Evolutionary conservation across 1,284 basidiomycete genomes (phyloP).

Genomic region (Irpex sp.): DNA sequence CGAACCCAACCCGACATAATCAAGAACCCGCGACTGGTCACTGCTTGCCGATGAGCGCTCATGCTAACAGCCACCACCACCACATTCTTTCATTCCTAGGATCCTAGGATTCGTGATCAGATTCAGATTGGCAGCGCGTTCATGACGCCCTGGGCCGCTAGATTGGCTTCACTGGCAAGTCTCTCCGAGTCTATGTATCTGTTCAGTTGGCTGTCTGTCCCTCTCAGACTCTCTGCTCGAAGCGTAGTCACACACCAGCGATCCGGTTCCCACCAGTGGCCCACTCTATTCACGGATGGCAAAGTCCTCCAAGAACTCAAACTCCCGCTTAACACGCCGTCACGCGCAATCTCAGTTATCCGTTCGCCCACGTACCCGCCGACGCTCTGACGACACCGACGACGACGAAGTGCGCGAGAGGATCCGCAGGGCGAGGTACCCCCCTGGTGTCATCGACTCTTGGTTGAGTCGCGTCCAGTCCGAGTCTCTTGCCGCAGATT

Average conservation of each 20-base stretch:
- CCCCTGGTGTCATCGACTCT: neutral
- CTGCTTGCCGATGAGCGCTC: neutral
- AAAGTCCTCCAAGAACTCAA: neutral
- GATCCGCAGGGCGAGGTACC: neutral
- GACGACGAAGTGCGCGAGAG: neutral
- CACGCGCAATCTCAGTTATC: neutral
- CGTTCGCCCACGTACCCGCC: neutral
- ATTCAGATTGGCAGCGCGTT: neutral
- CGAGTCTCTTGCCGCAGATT: neutral
- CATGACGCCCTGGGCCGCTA: neutral
- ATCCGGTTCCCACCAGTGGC: neutral
- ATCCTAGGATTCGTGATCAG: constrained; percentile 3
- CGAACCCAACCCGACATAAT: neutral
- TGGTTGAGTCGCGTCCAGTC: neutral
- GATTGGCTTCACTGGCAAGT: neutral
- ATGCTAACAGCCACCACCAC: neutral
- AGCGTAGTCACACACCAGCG: too few relatives aligned
- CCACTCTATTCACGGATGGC: neutral
- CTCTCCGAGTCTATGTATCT: too few relatives aligned
- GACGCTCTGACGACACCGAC: neutral
- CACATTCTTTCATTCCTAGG: neutral
- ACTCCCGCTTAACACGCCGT: neutral
- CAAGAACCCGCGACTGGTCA: neutral
- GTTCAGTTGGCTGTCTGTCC: too few relatives aligned
- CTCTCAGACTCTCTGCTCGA: neutral